Percentiles rank a stretch among this genome's conserved stretches.
Evolutionary conservation across 768 basidiomycete species (phyloP).

Genomic region (Trametes maxima): DNA sequence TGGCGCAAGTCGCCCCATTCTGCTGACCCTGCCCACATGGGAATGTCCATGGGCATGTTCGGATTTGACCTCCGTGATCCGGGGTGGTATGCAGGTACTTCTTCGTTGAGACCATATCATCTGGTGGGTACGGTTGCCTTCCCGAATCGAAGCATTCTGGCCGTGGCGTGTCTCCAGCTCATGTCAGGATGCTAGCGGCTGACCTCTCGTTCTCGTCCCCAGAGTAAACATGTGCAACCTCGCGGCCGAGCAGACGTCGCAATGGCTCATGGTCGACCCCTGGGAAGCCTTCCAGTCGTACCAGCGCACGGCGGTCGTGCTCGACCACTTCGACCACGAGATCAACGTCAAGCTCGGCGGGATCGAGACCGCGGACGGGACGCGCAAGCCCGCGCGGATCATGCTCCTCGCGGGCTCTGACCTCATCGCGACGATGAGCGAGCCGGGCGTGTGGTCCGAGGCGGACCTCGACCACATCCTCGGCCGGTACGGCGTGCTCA

Average conservation of each 20-base stretch:
- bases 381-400: conserved; percentile 75
- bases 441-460: conserved; percentile 97
- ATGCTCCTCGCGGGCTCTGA: conserved; percentile 99
- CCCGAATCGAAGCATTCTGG: too few species aligned
- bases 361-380: conserved; percentile 69
- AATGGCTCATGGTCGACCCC: conserved; percentile 96
- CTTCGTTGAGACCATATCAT: too few species aligned
- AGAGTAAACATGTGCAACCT: conserved; percentile 88
- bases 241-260: conserved; percentile 86
- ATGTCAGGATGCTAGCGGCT: background rate
- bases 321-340: conserved; percentile 96
- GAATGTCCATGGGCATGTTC: too few species aligned
- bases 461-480: conserved; percentile 95
- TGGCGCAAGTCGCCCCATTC: too few species aligned
- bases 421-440: conserved; percentile 96
- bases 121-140: too few species aligned
- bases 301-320: conserved; percentile 93
- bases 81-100: too few species aligned
- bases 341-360: conserved; percentile 88
- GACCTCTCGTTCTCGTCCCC: conserved; percentile 8
- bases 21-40: too few species aligned
- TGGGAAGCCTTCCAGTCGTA: conserved; percentile 98
- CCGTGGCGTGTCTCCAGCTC: background rate
- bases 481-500: conserved; percentile 91
- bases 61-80: too few species aligned